Conservation (phyloP, 2,329 filamentous ascomycete genomes). For the Calcarisporium arbuscula region DNA sequence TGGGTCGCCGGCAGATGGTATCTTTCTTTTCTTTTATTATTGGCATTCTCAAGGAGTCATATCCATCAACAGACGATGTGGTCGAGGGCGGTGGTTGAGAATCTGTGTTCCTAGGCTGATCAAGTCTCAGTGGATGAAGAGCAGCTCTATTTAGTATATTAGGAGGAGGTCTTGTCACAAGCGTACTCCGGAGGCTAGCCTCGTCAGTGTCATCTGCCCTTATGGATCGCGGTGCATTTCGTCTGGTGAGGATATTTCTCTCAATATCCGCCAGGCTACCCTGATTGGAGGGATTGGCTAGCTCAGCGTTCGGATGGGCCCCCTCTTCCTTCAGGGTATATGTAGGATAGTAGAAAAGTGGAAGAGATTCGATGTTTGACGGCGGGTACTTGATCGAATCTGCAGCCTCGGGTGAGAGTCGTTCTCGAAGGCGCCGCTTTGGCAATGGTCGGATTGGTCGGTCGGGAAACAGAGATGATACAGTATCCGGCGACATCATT, state of each 20-base stretch:
- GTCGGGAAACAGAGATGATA: constrained; percentile 77
- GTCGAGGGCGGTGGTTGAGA: constrained; percentile 59
- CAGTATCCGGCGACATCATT: constrained; percentile 65
- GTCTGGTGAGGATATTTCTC: constrained; percentile 19
- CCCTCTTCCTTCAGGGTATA: constrained; percentile 47
- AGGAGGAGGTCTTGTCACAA: constrained; percentile 40
- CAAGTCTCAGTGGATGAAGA: constrained; percentile 36
- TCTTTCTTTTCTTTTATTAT: constrained; percentile 99
- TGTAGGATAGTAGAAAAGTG: constrained; percentile 61
- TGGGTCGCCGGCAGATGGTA: constrained; percentile 77
- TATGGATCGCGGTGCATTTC: constrained; percentile 38
- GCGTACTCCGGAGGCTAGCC: constrained; percentile 25
- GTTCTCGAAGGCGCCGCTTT: constrained; percentile 79
- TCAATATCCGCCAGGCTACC: constrained; percentile 16
- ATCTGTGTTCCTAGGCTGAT: constrained; percentile 38
- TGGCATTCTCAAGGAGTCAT: constrained; percentile 96
- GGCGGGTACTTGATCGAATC: constrained; percentile 78
- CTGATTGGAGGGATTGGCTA: constrained; percentile 16
- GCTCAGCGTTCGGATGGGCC: constrained; percentile 12
- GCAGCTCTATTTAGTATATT: constrained; percentile 37
- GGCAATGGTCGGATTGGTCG: constrained; percentile 90
- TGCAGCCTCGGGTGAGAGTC: constrained; percentile 78
- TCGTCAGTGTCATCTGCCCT: constrained; percentile 62
- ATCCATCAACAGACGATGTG: constrained; percentile 71
- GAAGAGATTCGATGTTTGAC: constrained; percentile 61